Base-by-base conservation (phyloP, 2,329 filamentous ascomycete genomes). In the Neocatenulostroma microsporum region DNA sequence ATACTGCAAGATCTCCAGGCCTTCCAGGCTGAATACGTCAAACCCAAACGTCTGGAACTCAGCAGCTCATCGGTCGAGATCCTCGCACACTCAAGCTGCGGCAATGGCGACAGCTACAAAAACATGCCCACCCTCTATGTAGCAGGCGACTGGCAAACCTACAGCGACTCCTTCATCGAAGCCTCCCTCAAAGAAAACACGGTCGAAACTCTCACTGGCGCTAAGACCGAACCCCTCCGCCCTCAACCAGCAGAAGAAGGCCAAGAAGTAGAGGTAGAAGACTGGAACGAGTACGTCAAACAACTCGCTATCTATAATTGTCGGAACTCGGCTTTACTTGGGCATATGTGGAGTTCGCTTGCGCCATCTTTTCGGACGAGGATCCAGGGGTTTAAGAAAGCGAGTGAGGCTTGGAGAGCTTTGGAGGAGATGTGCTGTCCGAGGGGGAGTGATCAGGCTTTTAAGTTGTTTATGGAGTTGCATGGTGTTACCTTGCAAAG, bases 261-360 rank as follows among this genome's bases (percentile, higher is more conserved):
- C 11, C 31, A 38, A 7, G 43, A 54, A 18, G 39, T 45, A 14
- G 47, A 47, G 13, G 39, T 56, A 14, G 52, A 55, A 34, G 44
- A 48, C 7, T 53, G 53, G 49, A 58, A 58, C 35, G 55, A 58
- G 28, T 55, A 57, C 41, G 45, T 58, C 46, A 54, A 55, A 32
- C 53, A 55, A 31, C 36, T 53, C 19, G 55, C 55, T 37, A 58
- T 58, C 35, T 58, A 45, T 45, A 45, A 48, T 19, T 46, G 55
- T 4, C 50, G 55, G 17, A 56, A 58, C 28, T 36, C 46, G 17
- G 46, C 50, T 26, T 44, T 58, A 13, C 45, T 54, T 15, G 41
- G 44, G 2, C 47, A 44, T 8, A 24, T 58, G 10, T 47, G 46
- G 30, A 42, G 47, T 20, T 48, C 40, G 6, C 39, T 56, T 6